Conservation (phyloP, 192 early-diverging fungal genomes). For the Mortierella alpina region DNA sequence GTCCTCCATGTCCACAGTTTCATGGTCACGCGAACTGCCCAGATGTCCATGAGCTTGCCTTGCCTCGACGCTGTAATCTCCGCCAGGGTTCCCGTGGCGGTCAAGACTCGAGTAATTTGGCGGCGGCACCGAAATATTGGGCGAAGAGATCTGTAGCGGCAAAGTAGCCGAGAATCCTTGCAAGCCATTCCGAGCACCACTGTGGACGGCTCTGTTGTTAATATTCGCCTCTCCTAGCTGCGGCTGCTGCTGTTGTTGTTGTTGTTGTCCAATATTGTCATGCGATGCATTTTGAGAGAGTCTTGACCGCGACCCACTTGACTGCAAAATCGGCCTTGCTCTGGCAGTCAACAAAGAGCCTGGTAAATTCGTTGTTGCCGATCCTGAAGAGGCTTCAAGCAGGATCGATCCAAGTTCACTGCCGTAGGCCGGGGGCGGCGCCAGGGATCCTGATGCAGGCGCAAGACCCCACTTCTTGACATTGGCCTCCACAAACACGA, state of each 20-base stretch:
- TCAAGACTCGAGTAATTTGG: constrained; percentile 56
- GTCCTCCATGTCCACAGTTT: background rate
- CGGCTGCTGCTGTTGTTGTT: background rate
- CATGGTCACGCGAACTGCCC: background rate
- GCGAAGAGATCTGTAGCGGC: constrained; percentile 33
- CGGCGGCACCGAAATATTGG: constrained; percentile 51
- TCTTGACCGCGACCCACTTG: constrained; percentile 8
- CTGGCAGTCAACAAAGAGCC: background rate
- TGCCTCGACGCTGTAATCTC: background rate
- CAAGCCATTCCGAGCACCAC: too few relatives aligned
- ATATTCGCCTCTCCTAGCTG: background rate
- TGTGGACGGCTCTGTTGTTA: background rate
- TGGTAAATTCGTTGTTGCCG: background rate
- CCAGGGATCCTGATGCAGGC: constrained; percentile 72
- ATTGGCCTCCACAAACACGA: constrained; percentile 88
- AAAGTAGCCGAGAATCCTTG: background rate
- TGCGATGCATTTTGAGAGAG: too few relatives aligned
- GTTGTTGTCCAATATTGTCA: background rate
- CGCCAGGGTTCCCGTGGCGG: constrained; percentile 5
- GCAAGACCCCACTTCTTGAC: constrained; percentile 87
- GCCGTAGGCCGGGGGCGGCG: constrained; percentile 83
- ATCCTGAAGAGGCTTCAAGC: constrained; percentile 52
- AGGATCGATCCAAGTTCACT: constrained; percentile 76
- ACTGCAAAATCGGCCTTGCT: constrained; percentile 18
- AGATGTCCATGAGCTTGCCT: background rate